Evolutionary conservation across 2,329 filamentous ascomycete species (phyloP).

Genomic region (Fusarium goolgardi): DNA sequence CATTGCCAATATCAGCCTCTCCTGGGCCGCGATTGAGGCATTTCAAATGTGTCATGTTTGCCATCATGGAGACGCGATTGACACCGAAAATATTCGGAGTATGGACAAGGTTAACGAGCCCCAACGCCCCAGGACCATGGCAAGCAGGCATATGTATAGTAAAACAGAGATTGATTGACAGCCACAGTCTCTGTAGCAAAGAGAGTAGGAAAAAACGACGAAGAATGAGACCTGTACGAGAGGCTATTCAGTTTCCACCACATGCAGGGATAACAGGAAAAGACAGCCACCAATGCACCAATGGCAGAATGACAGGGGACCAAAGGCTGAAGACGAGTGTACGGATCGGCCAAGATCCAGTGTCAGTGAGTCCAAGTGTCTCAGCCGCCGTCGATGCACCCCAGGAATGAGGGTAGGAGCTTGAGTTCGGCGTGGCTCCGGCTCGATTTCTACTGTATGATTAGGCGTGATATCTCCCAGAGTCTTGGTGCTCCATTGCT

Average conservation of each 20-base stretch:
- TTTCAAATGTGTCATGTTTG: conserved; percentile 18
- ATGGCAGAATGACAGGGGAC: conserved; percentile 13
- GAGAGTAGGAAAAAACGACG: not conserved
- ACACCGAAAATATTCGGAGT: conserved; percentile 40
- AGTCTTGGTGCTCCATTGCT: conserved; percentile 26
- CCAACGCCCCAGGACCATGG: conserved; percentile 3
- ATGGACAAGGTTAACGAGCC: conserved; percentile 5
- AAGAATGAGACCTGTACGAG: conserved; percentile 12
- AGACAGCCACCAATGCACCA: conserved; percentile 23
- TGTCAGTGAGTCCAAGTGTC: conserved; percentile 18
- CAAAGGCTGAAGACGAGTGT: conserved; percentile 25
- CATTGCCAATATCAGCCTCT: conserved; percentile 16
- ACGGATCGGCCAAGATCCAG: conserved; percentile 22
- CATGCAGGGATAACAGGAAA: conserved; percentile 32
- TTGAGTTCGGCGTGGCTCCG: conserved; percentile 32
- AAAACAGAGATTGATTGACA: conserved; percentile 17
- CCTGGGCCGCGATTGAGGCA: conserved; percentile 18
- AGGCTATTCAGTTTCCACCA: conserved; percentile 30
- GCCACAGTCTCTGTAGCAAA: conserved; percentile 8
- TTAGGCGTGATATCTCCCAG: conserved; percentile 29
- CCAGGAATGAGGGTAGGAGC: conserved; percentile 32
- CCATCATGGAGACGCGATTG: conserved; percentile 16
- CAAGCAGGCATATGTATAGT: not conserved
- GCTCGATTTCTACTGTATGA: conserved; percentile 11
- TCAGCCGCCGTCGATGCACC: conserved; percentile 31